Evolutionary conservation across 805 yeast species (phyloP), one percentile per base, ranked within the genome.

Genomic region (Wickerhamiella cacticola): DNA sequence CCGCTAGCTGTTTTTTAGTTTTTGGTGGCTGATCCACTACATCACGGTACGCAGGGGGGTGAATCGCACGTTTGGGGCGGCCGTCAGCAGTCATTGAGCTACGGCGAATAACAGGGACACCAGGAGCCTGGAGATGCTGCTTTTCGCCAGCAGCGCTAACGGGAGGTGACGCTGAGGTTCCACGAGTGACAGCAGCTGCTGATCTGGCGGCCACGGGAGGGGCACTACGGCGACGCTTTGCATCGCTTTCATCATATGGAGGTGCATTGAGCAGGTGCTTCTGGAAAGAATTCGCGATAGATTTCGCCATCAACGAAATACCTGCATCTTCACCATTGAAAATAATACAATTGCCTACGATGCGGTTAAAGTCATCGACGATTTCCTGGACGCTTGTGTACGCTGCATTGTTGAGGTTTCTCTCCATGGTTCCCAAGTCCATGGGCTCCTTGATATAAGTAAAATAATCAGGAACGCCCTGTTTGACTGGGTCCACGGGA

Each of bases 1-100:
- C 96, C 8, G 89, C 82, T 34, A 89, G 94, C 60, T 72, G 79
- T 69, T 86, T 89, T 75, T 89, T 88, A 52, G 56, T 58, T 55
- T 94, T 76, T 41, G 98, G 98, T 60, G 88, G 73, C 42, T 54
- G 54, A 47, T 78, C 78, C 59, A 87, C 96, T 63, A 88, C 76
- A 62, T 92, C 96, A 60, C 85, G 85, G 26, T 95, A 84, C 60
- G 83, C 81, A 47, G 98, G 98, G 2, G 98, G 98, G 63, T 88
- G 96, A 42, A 92, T 86, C 56, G 86, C 92, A 56, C 98, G 77
- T 65, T 89, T 89, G 33, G 97, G 97, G 55, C 98, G 74, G 25
- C 88, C 92, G 46, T 79, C 83, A 24, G 64, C 60, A 21, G 80
- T 78, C 34, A 35, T 31, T 26, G 82, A 77, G 52, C 86, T 94